phyloP scores from a whole-genome alignment of 2,329 filamentous ascomycete species.

The Cercospora zeina region DNA sequence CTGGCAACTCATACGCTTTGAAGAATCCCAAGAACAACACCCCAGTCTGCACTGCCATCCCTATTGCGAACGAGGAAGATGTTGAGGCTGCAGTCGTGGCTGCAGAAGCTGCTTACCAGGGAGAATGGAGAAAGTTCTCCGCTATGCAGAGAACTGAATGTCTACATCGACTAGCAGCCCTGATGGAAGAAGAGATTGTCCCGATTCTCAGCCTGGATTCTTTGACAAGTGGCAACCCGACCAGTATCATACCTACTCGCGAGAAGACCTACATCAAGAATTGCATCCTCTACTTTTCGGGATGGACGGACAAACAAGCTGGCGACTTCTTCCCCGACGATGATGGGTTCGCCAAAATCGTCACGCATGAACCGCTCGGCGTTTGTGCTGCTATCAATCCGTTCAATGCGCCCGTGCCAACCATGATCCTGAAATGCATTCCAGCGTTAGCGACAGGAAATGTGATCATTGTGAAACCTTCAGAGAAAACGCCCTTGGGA shows the following conservation, averaged over 20 bases:
- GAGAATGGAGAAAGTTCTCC: slow-evolving; percentile 41
- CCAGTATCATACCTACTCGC: slow-evolving; percentile 18
- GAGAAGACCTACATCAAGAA: slow-evolving; percentile 28
- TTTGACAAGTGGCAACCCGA: slow-evolving; percentile 27
- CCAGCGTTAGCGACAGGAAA: slow-evolving; percentile 55
- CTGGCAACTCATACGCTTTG: slow-evolving; percentile 39
- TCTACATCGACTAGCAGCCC: slow-evolving; percentile 37
- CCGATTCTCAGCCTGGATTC: slow-evolving; percentile 38
- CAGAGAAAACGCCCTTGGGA: slow-evolving; percentile 58
- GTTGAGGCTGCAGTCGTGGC: slow-evolving; percentile 43
- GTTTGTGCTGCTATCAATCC: slow-evolving; percentile 24
- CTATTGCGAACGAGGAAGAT: slow-evolving; percentile 20
- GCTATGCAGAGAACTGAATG: slow-evolving; percentile 35
- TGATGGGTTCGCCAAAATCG: slow-evolving; percentile 38
- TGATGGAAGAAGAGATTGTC: slow-evolving; percentile 38
- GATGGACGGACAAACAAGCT: slow-evolving; percentile 23
- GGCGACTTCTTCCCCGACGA: slow-evolving; percentile 35
- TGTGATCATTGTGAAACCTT: slow-evolving; percentile 42
- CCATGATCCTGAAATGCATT: slow-evolving; percentile 56
- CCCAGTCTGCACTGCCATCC: slow-evolving; percentile 19
- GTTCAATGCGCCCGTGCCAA: slow-evolving; percentile 54
- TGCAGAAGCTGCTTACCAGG: slow-evolving; percentile 38
- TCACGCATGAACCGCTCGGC: slow-evolving; percentile 22
- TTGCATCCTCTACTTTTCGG: slow-evolving; percentile 23
- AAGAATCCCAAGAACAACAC: slow-evolving; percentile 23